Base-by-base conservation (phyloP, 495 filamentous ascomycete genomes). In the Sabuloglossum arenarium region DNA sequence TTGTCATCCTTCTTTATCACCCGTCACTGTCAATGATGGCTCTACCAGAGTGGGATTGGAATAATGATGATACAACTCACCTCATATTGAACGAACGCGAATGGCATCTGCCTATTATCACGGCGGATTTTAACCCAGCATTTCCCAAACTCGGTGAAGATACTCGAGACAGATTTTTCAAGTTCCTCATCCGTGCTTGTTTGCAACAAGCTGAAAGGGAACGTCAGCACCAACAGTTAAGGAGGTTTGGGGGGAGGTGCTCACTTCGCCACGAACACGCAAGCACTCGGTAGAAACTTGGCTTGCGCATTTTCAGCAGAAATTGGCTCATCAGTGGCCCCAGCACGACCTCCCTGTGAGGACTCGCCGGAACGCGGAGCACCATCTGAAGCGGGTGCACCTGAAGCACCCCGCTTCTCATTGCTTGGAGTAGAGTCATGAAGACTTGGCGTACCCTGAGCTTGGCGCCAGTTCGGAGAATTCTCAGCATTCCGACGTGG, bases 181-280 rank as follows among this genome's bases (percentile, higher is more conserved):
- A 83, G 71, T 37, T 68, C 63, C 8, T 66, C 59, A 56, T 82
- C 79, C 9, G 68, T 65, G 54, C 71, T 61, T 3, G 66, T 70
- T 69, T 42, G 72, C 64, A 56, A 73, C 66, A 69, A 69, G 67
- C 73, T 57, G 45, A 53, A 10, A n/a, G 60, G 70, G 42, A 66
- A 60, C 31, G 24, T 30, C 21, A 24, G 54, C 21, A 49, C 34
- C n/a, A 27, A 21, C 19, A 8, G n/a, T 11, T 2, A 12, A 39
- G 30, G n/a, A 23, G 0, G 39, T 28, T n/a, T n/a, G 21, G 43
- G 46, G 19, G 0, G 12, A 19, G 50, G 2, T 29, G 52, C 75
- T 68, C 69, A 80, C 79, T 83, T 83, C 10, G 79, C 79, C 46
- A 81, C 76, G 58, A 83, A 81, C 16, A 81, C 70, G 59, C 79